Conservation (phyloP, 2,329 filamentous ascomycete species). For the Leptoxyphium fumago region DNA sequence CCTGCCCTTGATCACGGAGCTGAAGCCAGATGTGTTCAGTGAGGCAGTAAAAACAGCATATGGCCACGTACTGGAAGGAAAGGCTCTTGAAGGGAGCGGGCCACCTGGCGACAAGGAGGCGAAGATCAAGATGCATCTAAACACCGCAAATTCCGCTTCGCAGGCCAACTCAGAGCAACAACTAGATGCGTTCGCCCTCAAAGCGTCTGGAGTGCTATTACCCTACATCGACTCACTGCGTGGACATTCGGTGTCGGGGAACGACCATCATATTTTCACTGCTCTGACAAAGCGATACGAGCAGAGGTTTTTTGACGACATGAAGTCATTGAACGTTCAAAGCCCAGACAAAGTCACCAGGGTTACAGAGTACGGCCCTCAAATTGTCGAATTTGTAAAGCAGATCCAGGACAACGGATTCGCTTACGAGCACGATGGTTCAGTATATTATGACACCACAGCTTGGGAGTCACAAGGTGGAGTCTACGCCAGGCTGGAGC, state of each 20-base stretch:
- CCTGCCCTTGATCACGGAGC: constrained; percentile 33
- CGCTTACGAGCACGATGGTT: constrained; percentile 56
- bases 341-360: constrained; percentile 69
- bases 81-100: constrained; percentile 37
- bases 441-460: constrained; percentile 85
- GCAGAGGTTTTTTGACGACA: constrained; percentile 73
- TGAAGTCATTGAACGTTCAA: constrained; percentile 73
- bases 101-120: constrained; percentile 61
- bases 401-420: constrained; percentile 73
- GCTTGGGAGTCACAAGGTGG: constrained; percentile 76
- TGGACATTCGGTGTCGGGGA: constrained; percentile 41
- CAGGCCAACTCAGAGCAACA: constrained; percentile 10
- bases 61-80: constrained; percentile 39
- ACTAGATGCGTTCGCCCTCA: constrained; percentile 36
- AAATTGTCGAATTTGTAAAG: constrained; percentile 76
- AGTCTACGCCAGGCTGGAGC: constrained; percentile 70
- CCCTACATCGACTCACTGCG: constrained; percentile 62
- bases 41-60: constrained; percentile 37
- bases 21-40: constrained; percentile 33
- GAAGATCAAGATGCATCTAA: constrained; percentile 81
- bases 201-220: constrained; percentile 54
- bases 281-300: constrained; percentile 77
- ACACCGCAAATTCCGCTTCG: constrained; percentile 41
- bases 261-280: constrained; percentile 66
- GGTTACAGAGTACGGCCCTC: constrained; percentile 81